Base-by-base conservation (phyloP, 352 stramenopile species). In the Phytophthora idaei region DNA sequence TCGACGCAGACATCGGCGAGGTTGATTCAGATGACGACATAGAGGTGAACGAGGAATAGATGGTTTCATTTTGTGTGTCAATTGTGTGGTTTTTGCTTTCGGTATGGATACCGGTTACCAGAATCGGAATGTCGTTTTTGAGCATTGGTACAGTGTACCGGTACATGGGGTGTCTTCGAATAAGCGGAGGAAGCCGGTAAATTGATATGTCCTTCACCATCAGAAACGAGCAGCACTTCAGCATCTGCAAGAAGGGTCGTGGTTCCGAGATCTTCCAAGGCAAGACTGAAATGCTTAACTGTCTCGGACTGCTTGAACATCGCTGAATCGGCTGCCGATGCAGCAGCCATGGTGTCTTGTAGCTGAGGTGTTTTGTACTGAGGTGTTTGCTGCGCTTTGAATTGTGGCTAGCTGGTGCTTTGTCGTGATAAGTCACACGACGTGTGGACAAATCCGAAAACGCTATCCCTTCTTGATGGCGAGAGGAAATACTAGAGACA, bases 401-500 rank as follows among this genome's bases (percentile, higher is more conserved):
- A 15, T 47, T 47, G 41, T 47, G 41, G n/a, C n/a, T 27, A 27
- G 7, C 17, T 21, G n/a, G 17, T 21, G 2, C 4, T 21, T 45
- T 21, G 39, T 45, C 39, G 27, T 27, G 41, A 47, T 47, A 47
- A 47, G n/a, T 47, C 41, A 47, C 36, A n/a, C 36, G 36, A 42
- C 10, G 36, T n/a, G 10, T 5, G 36, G 11, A 42, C 36, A 42
- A 15, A 42, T 42, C 36, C 5, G 10, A 42, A 42, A 4, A 42
- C 12, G 12, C 10, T 17, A 15, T 17, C 17, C 5, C 5, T 42
- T 42, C n/a, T 42, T n/a, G 32, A 42, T 42, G 36, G 36, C 36
- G 36, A n/a, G 36, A 21, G 21, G 21, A 21, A 21, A 21, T 21
- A 21, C 1, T 21, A 21, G 21, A 21, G 1, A 21, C 21, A 21